Conservation (phyloP, 202 grass and related monocot genomes). For the Carex arenaria region DNA sequence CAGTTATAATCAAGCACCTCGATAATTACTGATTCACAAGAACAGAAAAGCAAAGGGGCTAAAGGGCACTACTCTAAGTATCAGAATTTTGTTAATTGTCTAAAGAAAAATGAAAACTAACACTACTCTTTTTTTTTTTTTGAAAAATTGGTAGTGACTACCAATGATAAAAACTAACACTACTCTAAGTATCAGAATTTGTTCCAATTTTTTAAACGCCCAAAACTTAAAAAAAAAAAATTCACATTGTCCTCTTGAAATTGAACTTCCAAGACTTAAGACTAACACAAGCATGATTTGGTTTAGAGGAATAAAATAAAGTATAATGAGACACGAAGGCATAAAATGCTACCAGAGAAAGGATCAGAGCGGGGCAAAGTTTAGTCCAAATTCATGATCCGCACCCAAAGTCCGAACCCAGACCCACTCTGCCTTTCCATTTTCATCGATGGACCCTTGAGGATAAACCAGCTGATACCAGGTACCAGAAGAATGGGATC, state of each 20-base stretch:
- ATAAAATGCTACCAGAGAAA: constrained; percentile 45
- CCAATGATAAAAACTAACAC: background rate
- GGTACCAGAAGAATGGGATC: constrained; percentile 81
- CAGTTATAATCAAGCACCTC: too few relatives aligned
- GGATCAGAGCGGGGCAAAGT: constrained; percentile 82
- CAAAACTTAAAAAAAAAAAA: background rate
- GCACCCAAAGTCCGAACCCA: constrained; percentile 84
- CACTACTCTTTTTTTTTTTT: too few relatives aligned
- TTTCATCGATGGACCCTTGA: constrained; percentile 66
- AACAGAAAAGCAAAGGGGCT: too few relatives aligned
- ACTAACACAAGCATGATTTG: background rate
- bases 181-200: background rate
- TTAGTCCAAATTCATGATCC: constrained; percentile 67
- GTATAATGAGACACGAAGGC: background rate
- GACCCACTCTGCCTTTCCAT: constrained; percentile 64
- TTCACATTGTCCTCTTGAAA: background rate
- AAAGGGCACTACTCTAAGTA: too few relatives aligned
- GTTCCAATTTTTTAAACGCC: background rate
- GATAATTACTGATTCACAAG: too few relatives aligned
- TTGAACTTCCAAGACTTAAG: background rate
- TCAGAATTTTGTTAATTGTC: too few relatives aligned
- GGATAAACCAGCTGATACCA: constrained; percentile 66
- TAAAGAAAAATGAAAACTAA: too few relatives aligned
- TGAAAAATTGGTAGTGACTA: too few relatives aligned
- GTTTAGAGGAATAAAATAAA: background rate